phyloP scores from a whole-genome alignment of 257 asterid genomes.

The Salvia rosmarinus region DNA sequence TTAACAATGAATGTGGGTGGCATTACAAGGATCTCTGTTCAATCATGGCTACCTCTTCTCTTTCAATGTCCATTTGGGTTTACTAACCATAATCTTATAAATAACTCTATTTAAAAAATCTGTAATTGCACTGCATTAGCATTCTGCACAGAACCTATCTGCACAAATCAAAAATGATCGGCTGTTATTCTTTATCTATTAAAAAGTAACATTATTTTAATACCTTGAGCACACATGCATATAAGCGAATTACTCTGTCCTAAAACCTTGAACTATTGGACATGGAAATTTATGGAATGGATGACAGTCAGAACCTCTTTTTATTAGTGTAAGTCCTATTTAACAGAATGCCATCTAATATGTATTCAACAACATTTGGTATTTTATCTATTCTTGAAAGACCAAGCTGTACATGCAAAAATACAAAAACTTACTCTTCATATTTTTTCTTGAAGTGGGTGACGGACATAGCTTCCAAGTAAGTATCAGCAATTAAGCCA shows the following conservation, averaged over 20 bases:
- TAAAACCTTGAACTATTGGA: not conserved
- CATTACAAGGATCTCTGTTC: not conserved
- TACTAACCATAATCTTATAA: not conserved
- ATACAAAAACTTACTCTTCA: conserved; percentile 70
- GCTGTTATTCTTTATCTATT: conserved; percentile 4
- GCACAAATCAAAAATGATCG: not conserved
- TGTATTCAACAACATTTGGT: not conserved
- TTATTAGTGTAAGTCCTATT: no score
- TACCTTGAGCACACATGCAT: not conserved
- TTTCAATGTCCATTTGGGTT: not conserved
- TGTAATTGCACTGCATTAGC: no score
- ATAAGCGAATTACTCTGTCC: not conserved
- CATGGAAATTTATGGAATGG: not conserved
- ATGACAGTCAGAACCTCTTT: not conserved
- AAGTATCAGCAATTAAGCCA: conserved; percentile 96
- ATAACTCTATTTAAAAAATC: not conserved
- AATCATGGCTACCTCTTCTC: conserved; percentile 1
- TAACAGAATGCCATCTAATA: not conserved
- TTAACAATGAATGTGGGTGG: conserved; percentile 8
- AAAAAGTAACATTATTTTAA: not conserved
- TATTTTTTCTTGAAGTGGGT: conserved; percentile 91
- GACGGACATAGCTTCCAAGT: conserved; percentile 95
- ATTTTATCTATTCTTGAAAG: not conserved
- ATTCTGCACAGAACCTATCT: not conserved
- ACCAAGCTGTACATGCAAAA: not conserved